A percentile compares a stretch with the other conserved stretches of the same genome.
Conservation (phyloP, 805 yeast genomes). For the Kuraishia borneana region DNA sequence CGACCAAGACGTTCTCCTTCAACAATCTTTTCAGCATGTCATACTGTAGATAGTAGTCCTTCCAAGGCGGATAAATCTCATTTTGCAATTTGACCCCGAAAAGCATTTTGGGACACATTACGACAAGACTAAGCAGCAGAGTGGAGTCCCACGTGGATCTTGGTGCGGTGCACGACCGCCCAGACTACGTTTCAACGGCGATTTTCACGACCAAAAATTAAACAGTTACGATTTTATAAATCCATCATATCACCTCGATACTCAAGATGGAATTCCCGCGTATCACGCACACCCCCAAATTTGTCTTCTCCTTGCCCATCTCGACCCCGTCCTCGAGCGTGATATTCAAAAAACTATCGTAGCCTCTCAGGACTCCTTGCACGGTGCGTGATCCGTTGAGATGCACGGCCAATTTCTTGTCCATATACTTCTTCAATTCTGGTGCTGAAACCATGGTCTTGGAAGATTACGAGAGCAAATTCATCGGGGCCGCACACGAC, state of each 20-base stretch:
- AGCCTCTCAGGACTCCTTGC: constrained; percentile 77
- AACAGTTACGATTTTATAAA: background rate
- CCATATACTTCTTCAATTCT: constrained; percentile 51
- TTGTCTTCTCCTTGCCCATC: constrained; percentile 13
- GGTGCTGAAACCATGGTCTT: constrained; percentile 21
- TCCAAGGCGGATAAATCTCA: constrained; percentile 88
- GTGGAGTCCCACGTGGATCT: background rate
- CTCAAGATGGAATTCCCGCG: constrained; percentile 44
- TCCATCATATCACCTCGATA: constrained; percentile 26
- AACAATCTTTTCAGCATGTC: constrained; percentile 52
- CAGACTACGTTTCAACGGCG: too few relatives aligned
- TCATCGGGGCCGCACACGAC: background rate
- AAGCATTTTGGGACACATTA: constrained; percentile 39
- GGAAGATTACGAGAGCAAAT: background rate
- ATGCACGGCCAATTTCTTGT: constrained; percentile 61
- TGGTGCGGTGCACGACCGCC: too few relatives aligned
- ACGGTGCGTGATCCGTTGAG: constrained; percentile 72
- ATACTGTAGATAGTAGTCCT: constrained; percentile 56
- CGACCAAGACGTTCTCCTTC: constrained; percentile 49
- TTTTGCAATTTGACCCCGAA: constrained; percentile 76
- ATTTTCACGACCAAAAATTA: too few relatives aligned
- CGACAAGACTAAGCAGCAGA: too few relatives aligned
- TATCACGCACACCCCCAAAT: constrained; percentile 26
- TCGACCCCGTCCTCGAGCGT: constrained; percentile 18
- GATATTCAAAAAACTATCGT: constrained; percentile 43